Evolutionary conservation across 768 basidiomycete genomes (phyloP).

Genomic region (Boletus eberwhitei): DNA sequence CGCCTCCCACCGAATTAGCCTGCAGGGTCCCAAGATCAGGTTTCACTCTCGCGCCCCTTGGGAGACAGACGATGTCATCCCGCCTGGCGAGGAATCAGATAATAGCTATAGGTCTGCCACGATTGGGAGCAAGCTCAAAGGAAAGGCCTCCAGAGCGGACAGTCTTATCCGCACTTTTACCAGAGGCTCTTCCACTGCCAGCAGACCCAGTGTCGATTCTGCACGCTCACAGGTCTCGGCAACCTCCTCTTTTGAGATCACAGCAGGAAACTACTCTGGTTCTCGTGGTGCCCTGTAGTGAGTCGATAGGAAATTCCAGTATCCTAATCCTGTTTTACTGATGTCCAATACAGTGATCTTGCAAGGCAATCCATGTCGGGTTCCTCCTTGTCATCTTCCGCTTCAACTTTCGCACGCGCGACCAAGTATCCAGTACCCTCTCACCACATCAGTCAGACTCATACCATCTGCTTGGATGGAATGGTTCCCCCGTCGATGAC

Average conservation of each 20-base stretch:
- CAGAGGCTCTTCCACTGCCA: conserved; percentile 39
- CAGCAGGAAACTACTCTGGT: conserved; percentile 47
- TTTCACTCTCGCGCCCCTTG: conserved; percentile 81
- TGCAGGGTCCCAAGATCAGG: conserved; percentile 80
- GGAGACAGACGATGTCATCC: conserved; percentile 57
- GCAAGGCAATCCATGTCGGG: conserved; percentile 62
- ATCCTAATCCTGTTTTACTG: neutral
- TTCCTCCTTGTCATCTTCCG: conserved; percentile 42
- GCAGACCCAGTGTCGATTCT: conserved; percentile 67
- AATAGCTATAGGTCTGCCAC: conserved; percentile 32
- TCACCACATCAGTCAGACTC: conserved; percentile 5
- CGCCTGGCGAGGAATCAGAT: conserved; percentile 47
- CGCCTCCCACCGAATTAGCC: conserved; percentile 54
- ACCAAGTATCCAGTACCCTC: conserved; percentile 6
- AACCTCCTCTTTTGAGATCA: conserved; percentile 59
- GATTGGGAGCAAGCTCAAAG: conserved; percentile 29
- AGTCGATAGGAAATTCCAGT: conserved; percentile 25
- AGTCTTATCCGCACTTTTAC: conserved; percentile 44
- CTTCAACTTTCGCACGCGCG: conserved; percentile 32
- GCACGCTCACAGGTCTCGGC: conserved; percentile 46
- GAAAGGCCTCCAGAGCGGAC: conserved; percentile 32
- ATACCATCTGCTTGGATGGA: conserved; percentile 10
- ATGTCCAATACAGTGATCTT: conserved; percentile 42
- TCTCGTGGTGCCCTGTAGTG: conserved; percentile 59
- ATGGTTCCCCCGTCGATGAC: neutral